Percentiles rank a stretch among this genome's conserved stretches.
Evolutionary conservation across 2,329 filamentous ascomycete species (phyloP).

Genomic region (Rutstroemia sp.): DNA sequence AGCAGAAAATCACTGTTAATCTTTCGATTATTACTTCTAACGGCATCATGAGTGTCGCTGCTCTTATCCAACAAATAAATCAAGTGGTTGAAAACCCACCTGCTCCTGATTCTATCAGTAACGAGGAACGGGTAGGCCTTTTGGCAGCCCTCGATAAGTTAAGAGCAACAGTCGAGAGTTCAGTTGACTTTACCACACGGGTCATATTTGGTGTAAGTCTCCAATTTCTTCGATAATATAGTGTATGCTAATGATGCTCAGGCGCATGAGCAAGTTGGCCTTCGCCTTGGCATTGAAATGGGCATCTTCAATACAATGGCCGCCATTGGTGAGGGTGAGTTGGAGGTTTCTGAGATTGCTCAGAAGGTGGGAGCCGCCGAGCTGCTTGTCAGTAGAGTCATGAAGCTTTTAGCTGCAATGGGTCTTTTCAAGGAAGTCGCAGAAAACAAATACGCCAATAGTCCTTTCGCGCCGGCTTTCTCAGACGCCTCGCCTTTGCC

Average conservation of each 20-base stretch:
- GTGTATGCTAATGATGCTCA: background rate
- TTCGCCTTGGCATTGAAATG: constrained; percentile 1
- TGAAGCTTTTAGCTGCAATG: constrained; percentile 1
- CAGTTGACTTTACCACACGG: background rate
- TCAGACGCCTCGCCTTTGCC: background rate
- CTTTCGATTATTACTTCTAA: no score
- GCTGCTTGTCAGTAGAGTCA: background rate
- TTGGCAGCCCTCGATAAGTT: background rate
- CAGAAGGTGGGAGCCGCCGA: background rate
- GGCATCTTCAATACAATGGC: constrained; percentile 2
- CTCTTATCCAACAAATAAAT: background rate
- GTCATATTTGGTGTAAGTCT: constrained; percentile 1
- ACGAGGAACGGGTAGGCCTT: constrained; percentile 1
- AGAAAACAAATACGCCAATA: background rate
- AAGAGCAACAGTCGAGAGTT: background rate
- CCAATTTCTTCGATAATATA: background rate
- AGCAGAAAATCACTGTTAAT: no score
- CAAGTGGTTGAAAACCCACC: background rate
- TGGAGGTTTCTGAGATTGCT: background rate
- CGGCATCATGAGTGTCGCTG: background rate
- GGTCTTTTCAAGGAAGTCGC: constrained; percentile 1
- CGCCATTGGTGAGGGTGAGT: background rate
- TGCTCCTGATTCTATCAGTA: background rate
- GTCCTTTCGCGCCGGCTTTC: background rate
- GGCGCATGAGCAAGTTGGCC: background rate